These are phyloP conservation scores for Alternaria sp. DNA, from an alignment of 2,329 filamentous ascomycete genomes.

Conservation along the genomic window DNA sequence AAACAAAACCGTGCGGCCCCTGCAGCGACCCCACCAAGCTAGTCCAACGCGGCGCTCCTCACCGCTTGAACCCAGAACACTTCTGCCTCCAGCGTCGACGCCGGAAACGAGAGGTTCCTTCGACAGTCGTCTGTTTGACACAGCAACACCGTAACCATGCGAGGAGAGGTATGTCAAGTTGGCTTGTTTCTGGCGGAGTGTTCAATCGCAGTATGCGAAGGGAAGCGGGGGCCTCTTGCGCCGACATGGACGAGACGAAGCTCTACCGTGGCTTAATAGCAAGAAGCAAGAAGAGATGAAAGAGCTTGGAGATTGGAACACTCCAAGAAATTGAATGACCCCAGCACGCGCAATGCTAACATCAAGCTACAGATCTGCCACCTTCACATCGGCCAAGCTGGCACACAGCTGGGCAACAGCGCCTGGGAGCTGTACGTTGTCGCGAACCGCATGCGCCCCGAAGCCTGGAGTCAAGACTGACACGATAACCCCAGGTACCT, in stretches of 20 bases:
- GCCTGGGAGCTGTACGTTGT: constrained; percentile 74
- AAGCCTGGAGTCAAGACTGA: constrained; percentile 23
- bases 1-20: constrained; percentile 18
- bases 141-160: constrained; percentile 45
- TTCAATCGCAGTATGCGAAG: not conserved
- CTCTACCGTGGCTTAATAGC: not conserved
- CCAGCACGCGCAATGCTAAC: constrained; percentile 16
- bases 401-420: constrained; percentile 75
- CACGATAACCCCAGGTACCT: constrained; percentile 63
- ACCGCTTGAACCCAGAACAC: constrained; percentile 20
- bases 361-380: constrained; percentile 62
- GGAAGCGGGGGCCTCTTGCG: constrained; percentile 11
- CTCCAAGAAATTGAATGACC: not conserved
- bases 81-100: constrained; percentile 18
- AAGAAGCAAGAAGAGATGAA: not conserved
- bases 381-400: constrained; percentile 74
- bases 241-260: constrained; percentile 5
- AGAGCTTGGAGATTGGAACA: not conserved
- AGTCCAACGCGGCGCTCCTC: constrained; percentile 24
- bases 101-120: constrained; percentile 24
- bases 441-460: constrained; percentile 17
- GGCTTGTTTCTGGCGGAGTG: not conserved
- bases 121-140: constrained; percentile 45
- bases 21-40: constrained; percentile 29
- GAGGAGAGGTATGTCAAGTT: constrained; percentile 48